A percentile compares a stretch with the other conserved stretches of the same genome.
Evolutionary conservation across 148 eudicot genomes (phyloP).

Genomic region (Camellia sinensis): DNA sequence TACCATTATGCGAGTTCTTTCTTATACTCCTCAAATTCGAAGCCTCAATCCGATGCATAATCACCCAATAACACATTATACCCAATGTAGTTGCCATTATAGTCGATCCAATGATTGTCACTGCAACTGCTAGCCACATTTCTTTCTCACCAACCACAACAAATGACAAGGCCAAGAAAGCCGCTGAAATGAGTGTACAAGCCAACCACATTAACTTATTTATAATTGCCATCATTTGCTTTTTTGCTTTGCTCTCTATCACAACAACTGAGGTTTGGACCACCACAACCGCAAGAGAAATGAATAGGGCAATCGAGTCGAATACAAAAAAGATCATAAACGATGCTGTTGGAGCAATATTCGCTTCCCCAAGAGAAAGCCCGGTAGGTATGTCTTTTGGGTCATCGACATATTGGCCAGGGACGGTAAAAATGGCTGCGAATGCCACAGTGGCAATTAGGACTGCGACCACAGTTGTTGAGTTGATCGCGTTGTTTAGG

Average conservation of each 20-base stretch:
- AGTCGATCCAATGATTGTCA: constrained; percentile 63
- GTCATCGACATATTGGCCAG: constrained; percentile 67
- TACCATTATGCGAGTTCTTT: constrained; percentile 42
- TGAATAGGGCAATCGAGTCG: constrained; percentile 75
- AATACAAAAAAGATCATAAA: constrained; percentile 62
- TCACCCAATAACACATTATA: constrained; percentile 78
- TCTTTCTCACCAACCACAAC: constrained; percentile 64
- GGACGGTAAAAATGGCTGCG: constrained; percentile 77
- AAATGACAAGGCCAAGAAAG: constrained; percentile 67
- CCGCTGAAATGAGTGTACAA: constrained; percentile 68
- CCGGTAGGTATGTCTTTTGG: constrained; percentile 45
- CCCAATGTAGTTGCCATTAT: constrained; percentile 75
- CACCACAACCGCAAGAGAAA: constrained; percentile 78
- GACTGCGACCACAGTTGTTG: constrained; percentile 77
- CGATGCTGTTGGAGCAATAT: constrained; percentile 51
- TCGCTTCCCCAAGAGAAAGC: constrained; percentile 68
- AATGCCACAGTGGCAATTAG: constrained; percentile 82
- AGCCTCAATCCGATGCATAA: constrained; percentile 67
- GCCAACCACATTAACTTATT: constrained; percentile 93
- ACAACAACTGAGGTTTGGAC: constrained; percentile 83
- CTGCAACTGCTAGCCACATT: constrained; percentile 68
- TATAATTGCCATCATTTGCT: constrained; percentile 85
- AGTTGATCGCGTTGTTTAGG: constrained; percentile 76
- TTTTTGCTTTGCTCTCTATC: constrained; percentile 85
- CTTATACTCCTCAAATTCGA: constrained; percentile 45